These are phyloP conservation scores for Populus hybrid DNA, from an alignment of 441 rosid species.

Conservation along the genomic window DNA sequence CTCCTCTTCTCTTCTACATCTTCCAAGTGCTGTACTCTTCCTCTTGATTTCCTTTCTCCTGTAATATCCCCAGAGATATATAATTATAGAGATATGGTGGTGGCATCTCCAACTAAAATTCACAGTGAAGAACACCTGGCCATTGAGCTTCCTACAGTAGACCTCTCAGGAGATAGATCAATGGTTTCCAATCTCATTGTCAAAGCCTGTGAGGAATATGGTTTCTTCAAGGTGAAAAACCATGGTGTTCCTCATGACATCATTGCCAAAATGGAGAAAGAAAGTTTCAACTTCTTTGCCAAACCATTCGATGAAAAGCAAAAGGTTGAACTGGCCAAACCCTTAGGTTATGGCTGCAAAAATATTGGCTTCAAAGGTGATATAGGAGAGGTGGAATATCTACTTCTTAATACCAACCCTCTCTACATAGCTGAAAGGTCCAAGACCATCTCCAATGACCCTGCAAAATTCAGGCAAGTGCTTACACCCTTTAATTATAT, in stretches of 20 bases:
- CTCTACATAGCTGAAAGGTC: conserved; percentile 38
- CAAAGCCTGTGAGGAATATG: conserved; percentile 62
- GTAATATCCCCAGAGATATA: not conserved
- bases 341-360: conserved; percentile 77
- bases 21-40: not conserved
- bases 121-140: conserved; percentile 35
- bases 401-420: conserved; percentile 58
- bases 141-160: conserved; percentile 56
- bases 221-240: conserved; percentile 80
- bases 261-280: conserved; percentile 55
- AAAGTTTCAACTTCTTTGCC: conserved; percentile 49
- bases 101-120: conserved; percentile 40
- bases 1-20: not conserved
- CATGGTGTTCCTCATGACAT: conserved; percentile 53
- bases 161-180: conserved; percentile 54
- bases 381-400: conserved; percentile 74
- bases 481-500: not conserved
- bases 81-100: conserved; percentile 39
- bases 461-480: conserved; percentile 52
- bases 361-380: conserved; percentile 82
- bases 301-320: conserved; percentile 57
- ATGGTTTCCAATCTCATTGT: conserved; percentile 48
- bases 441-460: conserved; percentile 41
- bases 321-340: conserved; percentile 46
- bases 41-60: too few species aligned